Evolutionary conservation across 179 eudicot genomes (phyloP).

Genomic region (Pouteria campechiana): DNA sequence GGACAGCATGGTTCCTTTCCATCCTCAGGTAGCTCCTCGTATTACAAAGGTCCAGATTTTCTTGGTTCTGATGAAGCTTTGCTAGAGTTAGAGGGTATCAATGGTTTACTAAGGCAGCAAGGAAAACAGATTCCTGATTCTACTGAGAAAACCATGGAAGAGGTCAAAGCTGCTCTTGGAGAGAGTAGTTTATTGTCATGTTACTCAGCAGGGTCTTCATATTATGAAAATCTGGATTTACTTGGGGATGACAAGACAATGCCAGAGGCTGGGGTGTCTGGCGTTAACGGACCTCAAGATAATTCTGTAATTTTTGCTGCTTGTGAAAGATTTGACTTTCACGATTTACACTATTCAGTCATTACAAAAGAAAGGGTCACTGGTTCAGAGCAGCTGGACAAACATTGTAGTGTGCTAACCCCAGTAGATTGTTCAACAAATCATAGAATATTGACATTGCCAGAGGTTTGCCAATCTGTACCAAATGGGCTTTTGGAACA

Average conservation of each 20-base stretch:
- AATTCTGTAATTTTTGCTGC: conserved; percentile 10
- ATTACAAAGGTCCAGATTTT: too few relatives aligned
- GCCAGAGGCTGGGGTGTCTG: conserved; percentile 61
- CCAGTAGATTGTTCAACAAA: conserved; percentile 43
- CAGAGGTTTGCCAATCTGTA: conserved; percentile 40
- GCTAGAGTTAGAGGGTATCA: too few relatives aligned
- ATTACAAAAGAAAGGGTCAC: conserved; percentile 37
- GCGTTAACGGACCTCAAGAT: conserved; percentile 21
- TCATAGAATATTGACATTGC: conserved; percentile 17
- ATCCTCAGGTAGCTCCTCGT: too few relatives aligned
- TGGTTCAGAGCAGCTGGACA: conserved; percentile 41
- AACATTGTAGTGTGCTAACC: conserved; percentile 38
- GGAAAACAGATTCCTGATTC: too few relatives aligned
- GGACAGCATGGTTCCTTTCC: too few relatives aligned
- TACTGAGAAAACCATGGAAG: conserved; percentile 12
- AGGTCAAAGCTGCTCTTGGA: conserved; percentile 10
- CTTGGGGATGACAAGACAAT: conserved; percentile 29
- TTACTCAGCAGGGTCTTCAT: conserved; percentile 23
- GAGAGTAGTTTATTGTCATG: conserved; percentile 8
- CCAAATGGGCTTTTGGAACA: conserved; percentile 55
- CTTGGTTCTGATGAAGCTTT: too few relatives aligned
- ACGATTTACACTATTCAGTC: conserved; percentile 23
- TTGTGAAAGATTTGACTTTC: conserved; percentile 19
- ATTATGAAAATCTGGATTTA: conserved; percentile 21
- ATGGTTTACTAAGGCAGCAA: too few relatives aligned